A percentile compares a stretch with the other conserved stretches of the same genome.
phyloP scores from a whole-genome alignment of 192 early-diverging fungal genomes.

The Backusella morwellensis region DNA sequence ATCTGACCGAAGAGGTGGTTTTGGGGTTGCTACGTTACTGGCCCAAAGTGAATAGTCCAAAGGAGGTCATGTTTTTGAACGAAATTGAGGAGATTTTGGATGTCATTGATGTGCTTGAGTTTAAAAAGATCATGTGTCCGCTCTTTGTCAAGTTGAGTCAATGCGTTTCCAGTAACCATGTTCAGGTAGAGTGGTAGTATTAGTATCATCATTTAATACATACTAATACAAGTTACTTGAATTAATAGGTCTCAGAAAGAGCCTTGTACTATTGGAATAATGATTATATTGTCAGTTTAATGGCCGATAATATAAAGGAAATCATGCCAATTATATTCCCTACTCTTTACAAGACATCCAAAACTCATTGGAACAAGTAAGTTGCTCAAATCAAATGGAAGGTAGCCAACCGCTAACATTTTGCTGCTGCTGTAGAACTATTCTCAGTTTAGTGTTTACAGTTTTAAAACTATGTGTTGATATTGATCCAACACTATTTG shows the following conservation, averaged over 20 bases:
- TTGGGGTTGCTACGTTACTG: constrained; percentile 84
- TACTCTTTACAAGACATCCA: constrained; percentile 81
- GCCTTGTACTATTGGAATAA: constrained; percentile 93
- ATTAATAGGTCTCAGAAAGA: constrained; percentile 69
- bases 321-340: constrained; percentile 89
- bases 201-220: not conserved
- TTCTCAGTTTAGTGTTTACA: constrained; percentile 89
- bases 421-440: constrained; percentile 52
- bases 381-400: not conserved
- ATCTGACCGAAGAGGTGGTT: constrained; percentile 67
- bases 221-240: not conserved
- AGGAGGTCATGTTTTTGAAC: constrained; percentile 94
- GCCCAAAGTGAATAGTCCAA: constrained; percentile 93
- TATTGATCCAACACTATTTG: constrained; percentile 84
- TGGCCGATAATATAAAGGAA: constrained; percentile 78
- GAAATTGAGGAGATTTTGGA: constrained; percentile 91
- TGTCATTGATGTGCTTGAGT: constrained; percentile 81
- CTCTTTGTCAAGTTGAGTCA: constrained; percentile 83
- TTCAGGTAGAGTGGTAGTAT: constrained; percentile 56
- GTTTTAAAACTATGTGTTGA: constrained; percentile 90
- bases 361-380: constrained; percentile 89
- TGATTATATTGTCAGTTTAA: constrained; percentile 85
- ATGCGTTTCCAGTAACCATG: constrained; percentile 85
- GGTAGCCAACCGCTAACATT: too few relatives aligned
- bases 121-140: constrained; percentile 75